A percentile compares a stretch with the other conserved stretches of the same genome.
Conservation (phyloP, 164 flowering plant genomes). For the Euptelea pleiosperma region DNA sequence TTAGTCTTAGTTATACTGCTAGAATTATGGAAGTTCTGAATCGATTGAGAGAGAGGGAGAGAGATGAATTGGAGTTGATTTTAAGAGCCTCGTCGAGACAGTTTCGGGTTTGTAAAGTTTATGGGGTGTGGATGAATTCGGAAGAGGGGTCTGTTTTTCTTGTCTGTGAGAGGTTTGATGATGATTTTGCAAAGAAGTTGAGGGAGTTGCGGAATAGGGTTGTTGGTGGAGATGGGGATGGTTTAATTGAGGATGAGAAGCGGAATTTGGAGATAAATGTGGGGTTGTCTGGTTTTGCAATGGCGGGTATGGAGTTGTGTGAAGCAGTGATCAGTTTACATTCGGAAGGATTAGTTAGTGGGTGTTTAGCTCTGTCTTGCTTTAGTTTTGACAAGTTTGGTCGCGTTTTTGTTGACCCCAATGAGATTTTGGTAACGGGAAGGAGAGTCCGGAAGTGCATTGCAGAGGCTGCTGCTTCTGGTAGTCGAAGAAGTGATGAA, state of each 20-base stretch:
- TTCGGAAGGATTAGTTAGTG: slow-evolving; percentile 48
- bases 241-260: not conserved
- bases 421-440: slow-evolving; percentile 41
- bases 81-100: slow-evolving; percentile 29
- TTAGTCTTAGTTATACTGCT: slow-evolving; percentile 42
- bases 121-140: slow-evolving; percentile 72
- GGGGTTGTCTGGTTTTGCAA: slow-evolving; percentile 32
- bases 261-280: slow-evolving; percentile 7
- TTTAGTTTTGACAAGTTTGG: slow-evolving; percentile 57
- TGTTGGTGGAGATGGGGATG: slow-evolving; percentile 6
- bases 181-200: slow-evolving; percentile 20
- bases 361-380: slow-evolving; percentile 50
- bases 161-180: slow-evolving; percentile 43
- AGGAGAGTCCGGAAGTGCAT: slow-evolving; percentile 33
- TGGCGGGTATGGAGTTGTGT: slow-evolving; percentile 58
- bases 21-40: slow-evolving; percentile 46
- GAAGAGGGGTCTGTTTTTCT: slow-evolving; percentile 47
- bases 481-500: slow-evolving; percentile 7
- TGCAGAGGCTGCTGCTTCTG: slow-evolving; percentile 15
- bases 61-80: slow-evolving; percentile 41
- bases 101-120: slow-evolving; percentile 34
- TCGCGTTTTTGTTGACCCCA: slow-evolving; percentile 37
- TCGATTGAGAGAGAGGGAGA: slow-evolving; percentile 38
- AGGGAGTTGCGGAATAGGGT: slow-evolving; percentile 13
- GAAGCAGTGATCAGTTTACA: slow-evolving; percentile 57